phyloP scores from a whole-genome alignment of 306 rosid genomes.

The Acacia confusa region DNA sequence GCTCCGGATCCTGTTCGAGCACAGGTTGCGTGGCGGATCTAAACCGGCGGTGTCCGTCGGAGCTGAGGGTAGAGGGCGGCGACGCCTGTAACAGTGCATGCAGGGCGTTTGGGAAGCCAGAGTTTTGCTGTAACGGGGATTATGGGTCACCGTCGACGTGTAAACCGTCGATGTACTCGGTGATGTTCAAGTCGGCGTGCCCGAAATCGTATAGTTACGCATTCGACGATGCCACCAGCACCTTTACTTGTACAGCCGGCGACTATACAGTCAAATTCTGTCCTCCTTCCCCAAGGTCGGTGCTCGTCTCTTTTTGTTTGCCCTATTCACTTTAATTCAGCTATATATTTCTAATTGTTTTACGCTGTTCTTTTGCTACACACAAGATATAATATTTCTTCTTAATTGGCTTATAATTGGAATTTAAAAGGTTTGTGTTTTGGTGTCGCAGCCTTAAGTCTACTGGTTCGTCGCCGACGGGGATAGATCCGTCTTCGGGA shows the following conservation, averaged over 20 bases:
- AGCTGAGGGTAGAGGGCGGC: constrained; percentile 56
- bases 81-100: constrained; percentile 89
- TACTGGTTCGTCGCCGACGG: constrained; percentile 29
- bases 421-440: background rate
- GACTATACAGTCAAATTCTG: constrained; percentile 82
- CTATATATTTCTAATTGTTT: background rate
- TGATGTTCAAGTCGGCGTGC: constrained; percentile 79
- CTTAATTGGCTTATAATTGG: background rate
- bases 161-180: constrained; percentile 70
- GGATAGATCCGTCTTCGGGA: constrained; percentile 23
- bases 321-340: background rate
- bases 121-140: constrained; percentile 83
- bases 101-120: constrained; percentile 72
- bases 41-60: constrained; percentile 67
- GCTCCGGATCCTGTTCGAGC: constrained; percentile 61
- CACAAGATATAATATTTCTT: too few relatives aligned
- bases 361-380: too few relatives aligned
- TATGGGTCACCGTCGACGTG: constrained; percentile 65
- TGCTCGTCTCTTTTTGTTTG: background rate
- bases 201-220: constrained; percentile 90
- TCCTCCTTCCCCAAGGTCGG: constrained; percentile 58
- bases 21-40: constrained; percentile 76
- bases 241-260: constrained; percentile 73
- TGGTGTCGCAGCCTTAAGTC: constrained; percentile 52
- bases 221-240: constrained; percentile 78